Evolutionary conservation across 1,284 basidiomycete genomes (phyloP).

Genomic region (Abortiporus biennis): DNA sequence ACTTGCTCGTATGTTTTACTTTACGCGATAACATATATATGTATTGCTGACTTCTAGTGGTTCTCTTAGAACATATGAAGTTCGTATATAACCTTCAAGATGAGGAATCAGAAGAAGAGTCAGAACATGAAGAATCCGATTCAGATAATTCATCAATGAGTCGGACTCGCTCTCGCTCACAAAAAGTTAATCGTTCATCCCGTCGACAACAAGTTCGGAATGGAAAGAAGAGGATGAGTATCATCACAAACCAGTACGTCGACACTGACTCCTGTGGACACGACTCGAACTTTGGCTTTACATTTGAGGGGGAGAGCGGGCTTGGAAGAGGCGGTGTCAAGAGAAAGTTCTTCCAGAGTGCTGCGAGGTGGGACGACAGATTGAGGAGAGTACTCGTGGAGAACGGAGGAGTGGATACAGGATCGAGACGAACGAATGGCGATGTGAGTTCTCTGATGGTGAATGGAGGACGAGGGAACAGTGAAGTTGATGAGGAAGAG

Average conservation of each 20-base stretch:
- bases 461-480: constrained; percentile 13
- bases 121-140: constrained; percentile 45
- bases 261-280: constrained; percentile 22
- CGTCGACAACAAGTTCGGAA: constrained; percentile 13
- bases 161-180: constrained; percentile 19
- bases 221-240: constrained; percentile 55
- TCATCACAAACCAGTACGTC: constrained; percentile 52
- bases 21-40: neutral
- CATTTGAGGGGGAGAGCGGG: constrained; percentile 1
- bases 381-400: constrained; percentile 14
- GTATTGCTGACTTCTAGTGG: neutral
- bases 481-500: constrained; percentile 12
- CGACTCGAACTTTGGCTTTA: neutral
- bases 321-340: constrained; percentile 17
- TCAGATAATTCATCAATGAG: constrained; percentile 34
- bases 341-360: constrained; percentile 55
- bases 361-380: constrained; percentile 32
- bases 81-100: constrained; percentile 60
- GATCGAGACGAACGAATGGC: too few species aligned
- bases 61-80: constrained; percentile 48
- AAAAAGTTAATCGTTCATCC: constrained; percentile 23
- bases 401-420: constrained; percentile 8
- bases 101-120: constrained; percentile 34
- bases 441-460: constrained; percentile 17
- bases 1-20: constrained; percentile 53